A percentile compares a stretch with the other conserved stretches of the same genome.
Conservation (phyloP, 2,329 filamentous ascomycete genomes). For the Teratosphaeria viscida region DNA sequence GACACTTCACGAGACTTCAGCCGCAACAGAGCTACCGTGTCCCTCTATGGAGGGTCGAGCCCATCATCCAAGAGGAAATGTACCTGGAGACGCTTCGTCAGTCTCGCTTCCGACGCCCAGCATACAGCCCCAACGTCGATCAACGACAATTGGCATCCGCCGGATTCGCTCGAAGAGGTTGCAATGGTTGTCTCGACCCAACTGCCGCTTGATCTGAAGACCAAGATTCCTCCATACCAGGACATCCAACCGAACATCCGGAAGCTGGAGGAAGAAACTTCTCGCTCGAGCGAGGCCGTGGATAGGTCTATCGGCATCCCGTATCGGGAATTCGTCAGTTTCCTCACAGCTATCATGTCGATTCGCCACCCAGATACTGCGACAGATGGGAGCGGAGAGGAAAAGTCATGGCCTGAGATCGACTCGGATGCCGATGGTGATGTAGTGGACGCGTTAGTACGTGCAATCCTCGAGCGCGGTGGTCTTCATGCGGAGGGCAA, state of each 20-base stretch:
- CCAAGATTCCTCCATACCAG: not conserved
- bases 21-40: not conserved
- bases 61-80: not conserved
- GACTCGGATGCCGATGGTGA: not conserved
- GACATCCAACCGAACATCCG: not conserved
- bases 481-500: not conserved
- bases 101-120: not conserved
- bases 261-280: not conserved
- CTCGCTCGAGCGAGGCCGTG: not conserved
- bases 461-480: not conserved
- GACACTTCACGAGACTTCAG: not conserved
- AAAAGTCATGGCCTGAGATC: not conserved
- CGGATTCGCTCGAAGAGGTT: not conserved
- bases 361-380: not conserved
- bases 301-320: not conserved
- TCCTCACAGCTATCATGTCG: not conserved
- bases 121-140: not conserved
- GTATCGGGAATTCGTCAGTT: not conserved
- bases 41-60: not conserved
- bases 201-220: not conserved
- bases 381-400: not conserved
- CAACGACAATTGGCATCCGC: not conserved
- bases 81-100: not conserved
- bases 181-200: not conserved
- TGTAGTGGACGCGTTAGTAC: not conserved